phyloP scores from a whole-genome alignment of 176 grass and related monocot species.

The Musa schizocarpa region DNA sequence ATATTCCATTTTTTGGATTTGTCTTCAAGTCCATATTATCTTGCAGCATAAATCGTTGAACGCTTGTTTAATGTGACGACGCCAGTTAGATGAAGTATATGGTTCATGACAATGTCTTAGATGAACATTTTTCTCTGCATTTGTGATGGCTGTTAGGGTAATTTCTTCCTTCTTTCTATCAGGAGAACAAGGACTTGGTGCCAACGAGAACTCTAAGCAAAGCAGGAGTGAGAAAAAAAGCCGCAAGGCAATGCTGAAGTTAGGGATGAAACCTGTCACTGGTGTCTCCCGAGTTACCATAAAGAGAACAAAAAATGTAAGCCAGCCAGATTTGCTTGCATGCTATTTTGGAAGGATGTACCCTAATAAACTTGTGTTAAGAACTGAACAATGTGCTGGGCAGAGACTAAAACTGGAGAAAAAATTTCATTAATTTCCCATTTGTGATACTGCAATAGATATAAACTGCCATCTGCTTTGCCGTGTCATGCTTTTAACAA shows the following conservation, averaged over 20 bases:
- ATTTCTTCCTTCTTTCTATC: neutral
- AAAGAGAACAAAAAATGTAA: slow-evolving; percentile 16
- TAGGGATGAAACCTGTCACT: slow-evolving; percentile 7
- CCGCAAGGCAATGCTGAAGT: slow-evolving; percentile 7
- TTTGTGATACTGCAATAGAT: neutral
- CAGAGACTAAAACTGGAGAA: no score
- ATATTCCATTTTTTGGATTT: no score
- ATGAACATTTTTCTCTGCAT: no score
- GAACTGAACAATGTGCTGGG: no score
- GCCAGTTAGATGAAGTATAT: no score
- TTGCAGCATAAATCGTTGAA: no score
- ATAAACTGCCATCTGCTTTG: neutral
- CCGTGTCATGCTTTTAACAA: neutral
- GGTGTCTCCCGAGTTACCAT: slow-evolving; percentile 12
- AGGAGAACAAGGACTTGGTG: slow-evolving; percentile 1
- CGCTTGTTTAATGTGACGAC: no score
- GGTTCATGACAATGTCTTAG: no score
- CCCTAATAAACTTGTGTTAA: neutral
- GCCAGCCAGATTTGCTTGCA: neutral
- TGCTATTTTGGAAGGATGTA: neutral
- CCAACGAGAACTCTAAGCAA: slow-evolving; percentile 4
- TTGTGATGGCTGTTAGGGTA: neutral
- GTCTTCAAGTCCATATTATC: no score
- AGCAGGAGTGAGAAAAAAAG: slow-evolving; percentile 16
- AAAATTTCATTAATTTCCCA: no score